Evolutionary conservation across 169 alveolate genomes (phyloP).

Genomic region (Fabrea salina): DNA sequence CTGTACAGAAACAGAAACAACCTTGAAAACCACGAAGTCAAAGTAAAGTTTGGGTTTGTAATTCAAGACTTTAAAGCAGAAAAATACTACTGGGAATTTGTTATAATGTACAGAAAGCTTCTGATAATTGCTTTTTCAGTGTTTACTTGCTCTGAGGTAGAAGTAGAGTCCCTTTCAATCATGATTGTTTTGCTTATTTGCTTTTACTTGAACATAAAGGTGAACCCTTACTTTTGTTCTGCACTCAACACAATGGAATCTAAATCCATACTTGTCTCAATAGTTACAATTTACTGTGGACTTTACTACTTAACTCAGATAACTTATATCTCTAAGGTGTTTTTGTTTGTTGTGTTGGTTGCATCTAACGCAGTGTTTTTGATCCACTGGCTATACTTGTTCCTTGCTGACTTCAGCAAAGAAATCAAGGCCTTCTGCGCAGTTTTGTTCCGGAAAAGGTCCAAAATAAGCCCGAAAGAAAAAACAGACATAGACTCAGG

Average conservation of each 20-base stretch:
- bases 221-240: constrained; percentile 28
- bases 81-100: constrained; percentile 51
- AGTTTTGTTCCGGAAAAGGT: too few relatives aligned
- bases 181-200: constrained; percentile 26
- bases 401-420: too few relatives aligned
- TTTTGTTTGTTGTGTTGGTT: not conserved
- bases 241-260: constrained; percentile 43
- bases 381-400: not conserved
- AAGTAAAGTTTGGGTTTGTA: constrained; percentile 41
- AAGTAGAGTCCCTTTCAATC: constrained; percentile 43
- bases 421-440: too few relatives aligned
- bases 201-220: constrained; percentile 16
- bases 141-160: too few relatives aligned
- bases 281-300: constrained; percentile 46
- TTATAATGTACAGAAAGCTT: constrained; percentile 47
- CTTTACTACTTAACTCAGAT: constrained; percentile 30
- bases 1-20: not conserved
- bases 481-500: too few relatives aligned
- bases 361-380: not conserved
- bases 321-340: too few relatives aligned
- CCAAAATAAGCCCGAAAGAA: too few relatives aligned
- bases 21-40: constrained; percentile 30
- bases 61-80: constrained; percentile 36
- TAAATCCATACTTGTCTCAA: constrained; percentile 25
- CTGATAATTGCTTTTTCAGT: constrained; percentile 37